Conservation (phyloP, 2,329 filamentous ascomycete genomes). For the Triangularia verruculosa region DNA sequence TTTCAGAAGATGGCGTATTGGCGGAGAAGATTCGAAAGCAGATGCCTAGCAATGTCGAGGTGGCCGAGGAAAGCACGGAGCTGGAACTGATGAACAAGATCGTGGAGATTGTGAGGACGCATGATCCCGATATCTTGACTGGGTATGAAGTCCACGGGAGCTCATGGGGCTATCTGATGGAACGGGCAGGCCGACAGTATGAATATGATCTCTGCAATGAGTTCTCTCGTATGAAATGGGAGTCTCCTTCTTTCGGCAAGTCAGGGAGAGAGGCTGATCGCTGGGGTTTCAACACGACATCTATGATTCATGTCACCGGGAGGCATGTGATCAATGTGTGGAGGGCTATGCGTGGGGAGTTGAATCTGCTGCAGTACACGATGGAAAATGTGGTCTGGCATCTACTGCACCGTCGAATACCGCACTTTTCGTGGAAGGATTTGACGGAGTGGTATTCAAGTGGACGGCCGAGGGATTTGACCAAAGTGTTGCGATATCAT, state of each 20-base stretch:
- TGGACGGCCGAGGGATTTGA: slow-evolving; percentile 63
- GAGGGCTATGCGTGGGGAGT: slow-evolving; percentile 90
- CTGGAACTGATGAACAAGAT: slow-evolving; percentile 82
- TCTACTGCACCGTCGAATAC: slow-evolving; percentile 79
- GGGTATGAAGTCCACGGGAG: slow-evolving; percentile 92
- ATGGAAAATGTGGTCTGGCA: slow-evolving; percentile 97
- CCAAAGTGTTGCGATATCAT: slow-evolving; percentile 77
- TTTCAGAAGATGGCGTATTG: slow-evolving; percentile 61
- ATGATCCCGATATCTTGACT: slow-evolving; percentile 89
- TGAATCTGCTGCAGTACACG: slow-evolving; percentile 89
- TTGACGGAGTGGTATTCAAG: slow-evolving; percentile 81
- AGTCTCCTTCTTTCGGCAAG: slow-evolving; percentile 77
- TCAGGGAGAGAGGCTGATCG: slow-evolving; percentile 83
- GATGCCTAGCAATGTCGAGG: slow-evolving; percentile 47
- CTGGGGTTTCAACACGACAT: slow-evolving; percentile 94
- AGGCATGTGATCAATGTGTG: slow-evolving; percentile 97
- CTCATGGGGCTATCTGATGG: slow-evolving; percentile 95
- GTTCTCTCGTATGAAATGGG: slow-evolving; percentile 80
- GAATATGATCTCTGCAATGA: slow-evolving; percentile 90
- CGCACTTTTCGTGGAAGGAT: slow-evolving; percentile 77
- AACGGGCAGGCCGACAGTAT: slow-evolving; percentile 80
- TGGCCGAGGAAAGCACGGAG: slow-evolving; percentile 75
- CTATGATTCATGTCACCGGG: slow-evolving; percentile 87
- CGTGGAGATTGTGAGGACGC: slow-evolving; percentile 76
- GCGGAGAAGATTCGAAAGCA: slow-evolving; percentile 61